Conservation (phyloP, 768 basidiomycete species). For the Tremella yokohamensis region DNA sequence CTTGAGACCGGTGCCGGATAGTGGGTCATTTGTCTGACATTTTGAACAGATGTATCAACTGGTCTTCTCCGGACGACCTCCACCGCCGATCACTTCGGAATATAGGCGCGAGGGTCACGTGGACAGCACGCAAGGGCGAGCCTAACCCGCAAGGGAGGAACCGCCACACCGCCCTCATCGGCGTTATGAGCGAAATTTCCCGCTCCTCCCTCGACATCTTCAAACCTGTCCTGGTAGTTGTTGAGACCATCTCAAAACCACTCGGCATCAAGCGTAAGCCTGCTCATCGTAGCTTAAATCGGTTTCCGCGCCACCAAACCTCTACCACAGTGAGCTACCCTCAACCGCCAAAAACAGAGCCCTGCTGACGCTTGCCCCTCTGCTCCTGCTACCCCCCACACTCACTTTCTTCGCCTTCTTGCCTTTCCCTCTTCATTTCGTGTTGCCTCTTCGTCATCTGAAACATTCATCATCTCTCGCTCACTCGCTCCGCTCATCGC, state of each 20-base stretch:
- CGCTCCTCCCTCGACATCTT: neutral
- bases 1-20: too few species aligned
- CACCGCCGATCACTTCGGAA: too few species aligned
- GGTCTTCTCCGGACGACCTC: too few species aligned
- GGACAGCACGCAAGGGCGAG: too few species aligned
- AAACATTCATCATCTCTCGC: neutral
- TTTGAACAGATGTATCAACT: too few species aligned
- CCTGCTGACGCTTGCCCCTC: neutral
- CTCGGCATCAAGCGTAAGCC: slow-evolving; percentile 26
- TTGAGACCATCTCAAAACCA: neutral
- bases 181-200: too few species aligned
- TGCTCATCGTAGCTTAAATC: slow-evolving; percentile 30
- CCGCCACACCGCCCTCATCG: too few species aligned
- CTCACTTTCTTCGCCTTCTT: neutral
- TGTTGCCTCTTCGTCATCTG: too few species aligned
- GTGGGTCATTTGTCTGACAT: too few species aligned
- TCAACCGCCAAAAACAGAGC: neutral
- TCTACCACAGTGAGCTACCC: slow-evolving; percentile 6
- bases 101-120: too few species aligned
- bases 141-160: too few species aligned
- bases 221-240: neutral
- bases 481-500: neutral
- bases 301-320: slow-evolving; percentile 22
- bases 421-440: too few species aligned
- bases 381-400: neutral